Evolutionary conservation across 306 rosid species (phyloP), one percentile per base, ranked within the genome.

Genomic region (Abrus pulchellus): DNA sequence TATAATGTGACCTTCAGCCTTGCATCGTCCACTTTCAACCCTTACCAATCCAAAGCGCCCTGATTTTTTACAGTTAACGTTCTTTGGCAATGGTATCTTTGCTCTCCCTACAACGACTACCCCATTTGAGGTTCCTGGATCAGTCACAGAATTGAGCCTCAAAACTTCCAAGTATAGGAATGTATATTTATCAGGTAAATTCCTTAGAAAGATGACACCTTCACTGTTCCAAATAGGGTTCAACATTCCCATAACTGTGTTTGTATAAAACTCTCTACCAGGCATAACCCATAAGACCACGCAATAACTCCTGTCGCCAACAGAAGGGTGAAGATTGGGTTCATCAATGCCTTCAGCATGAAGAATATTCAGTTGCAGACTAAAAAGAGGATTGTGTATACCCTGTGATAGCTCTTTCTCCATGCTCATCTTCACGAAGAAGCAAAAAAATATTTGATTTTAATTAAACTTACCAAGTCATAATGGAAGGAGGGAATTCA

Each of bases 111-210:
- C 80, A 11, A 64, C 8, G 36, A 20, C 28, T 7, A 1, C 0
- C 9, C 75, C 75, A 1, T 5, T 13, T 2, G 80, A 64, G 28
- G 84, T 11, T 32, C 61, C 79, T 0, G 80, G 75, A 27, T 65
- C 84, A 0, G n/a, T 13, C n/a, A 2, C 0, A 5, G 64, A 79
- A 2, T 5, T 1, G 2, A 64, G 0, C 55, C 52, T 41, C 5
- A 47, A 0, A 12, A 81, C 4, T 52, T 81, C 75, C 44, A 80
- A 0, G 50, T 80, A 4, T 9, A 80, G 30, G 28, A 63, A 80
- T 1, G 8, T 9, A 6, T 9, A 5, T n/a, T 9, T 2, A 11
- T 10, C 3, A 38, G 61, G 61, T 8, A 7, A 13, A 0, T 20
- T 3, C 12, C 3, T 2, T 0, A 80, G 6, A 1, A 9, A 13